Evolutionary conservation across 306 rosid species (phyloP).

Genomic region (Coriaria nepalensis): DNA sequence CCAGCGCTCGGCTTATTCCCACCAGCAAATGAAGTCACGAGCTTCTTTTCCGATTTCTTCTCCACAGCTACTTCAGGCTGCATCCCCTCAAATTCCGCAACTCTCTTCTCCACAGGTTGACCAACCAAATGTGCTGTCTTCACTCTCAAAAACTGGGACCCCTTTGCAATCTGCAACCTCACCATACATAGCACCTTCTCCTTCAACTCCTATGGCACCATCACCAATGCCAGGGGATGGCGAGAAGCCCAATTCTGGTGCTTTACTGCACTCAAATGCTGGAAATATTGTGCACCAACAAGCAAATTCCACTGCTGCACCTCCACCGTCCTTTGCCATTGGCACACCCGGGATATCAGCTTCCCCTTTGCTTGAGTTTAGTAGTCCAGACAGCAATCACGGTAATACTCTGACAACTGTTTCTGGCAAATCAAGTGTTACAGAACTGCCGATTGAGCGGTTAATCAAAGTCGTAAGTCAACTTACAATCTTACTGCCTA

Average conservation of each 20-base stretch:
- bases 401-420: slow-evolving; percentile 39
- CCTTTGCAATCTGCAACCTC: slow-evolving; percentile 77
- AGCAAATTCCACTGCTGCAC: slow-evolving; percentile 29
- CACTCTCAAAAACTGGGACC: slow-evolving; percentile 54
- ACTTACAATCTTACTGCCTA: slow-evolving; percentile 7
- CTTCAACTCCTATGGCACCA: slow-evolving; percentile 84
- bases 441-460: slow-evolving; percentile 83
- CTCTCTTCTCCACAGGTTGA: slow-evolving; percentile 90
- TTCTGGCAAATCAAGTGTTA: slow-evolving; percentile 49
- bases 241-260: slow-evolving; percentile 53
- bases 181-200: slow-evolving; percentile 68
- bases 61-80: slow-evolving; percentile 61
- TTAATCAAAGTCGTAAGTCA: slow-evolving; percentile 60
- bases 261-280: slow-evolving; percentile 51
- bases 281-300: slow-evolving; percentile 61
- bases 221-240: slow-evolving; percentile 74
- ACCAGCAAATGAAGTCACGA: slow-evolving; percentile 58
- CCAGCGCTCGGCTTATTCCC: slow-evolving; percentile 66
- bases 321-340: slow-evolving; percentile 79
- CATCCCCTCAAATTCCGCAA: slow-evolving; percentile 79
- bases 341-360: slow-evolving; percentile 99
- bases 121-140: slow-evolving; percentile 45
- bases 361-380: slow-evolving; percentile 87
- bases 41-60: slow-evolving; percentile 50
- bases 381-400: slow-evolving; percentile 44